These are phyloP conservation scores for Rhazya stricta DNA, from an alignment of 257 asterid species.

Conservation along the genomic window DNA sequence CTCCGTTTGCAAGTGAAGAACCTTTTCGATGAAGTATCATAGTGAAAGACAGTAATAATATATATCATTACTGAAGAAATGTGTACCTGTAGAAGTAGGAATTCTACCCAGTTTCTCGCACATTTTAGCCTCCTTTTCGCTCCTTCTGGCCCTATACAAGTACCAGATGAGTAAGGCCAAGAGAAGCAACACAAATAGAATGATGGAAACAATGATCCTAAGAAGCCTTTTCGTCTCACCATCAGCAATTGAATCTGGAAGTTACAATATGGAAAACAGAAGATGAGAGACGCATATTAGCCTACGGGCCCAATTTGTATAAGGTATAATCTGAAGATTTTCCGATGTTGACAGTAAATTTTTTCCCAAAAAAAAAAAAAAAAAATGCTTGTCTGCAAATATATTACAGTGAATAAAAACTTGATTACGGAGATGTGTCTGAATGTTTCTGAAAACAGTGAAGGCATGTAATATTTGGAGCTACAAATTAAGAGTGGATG, in stretches of 20 bases:
- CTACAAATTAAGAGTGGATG: too few species aligned
- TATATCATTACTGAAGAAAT: neutral
- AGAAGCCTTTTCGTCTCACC: constrained; percentile 1
- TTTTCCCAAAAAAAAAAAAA: too few species aligned
- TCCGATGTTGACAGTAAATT: neutral
- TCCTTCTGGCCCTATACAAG: constrained; percentile 1
- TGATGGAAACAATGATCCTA: neutral
- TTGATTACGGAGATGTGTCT: neutral
- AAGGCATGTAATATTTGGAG: neutral
- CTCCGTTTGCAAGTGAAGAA: neutral
- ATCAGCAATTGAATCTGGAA: constrained; percentile 12
- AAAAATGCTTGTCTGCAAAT: neutral
- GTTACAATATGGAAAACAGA: neutral
- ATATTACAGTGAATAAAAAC: neutral
- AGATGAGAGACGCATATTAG: neutral
- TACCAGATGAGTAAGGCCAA: neutral
- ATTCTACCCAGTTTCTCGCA: neutral
- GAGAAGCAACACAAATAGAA: constrained; percentile 2
- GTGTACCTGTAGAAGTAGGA: neutral
- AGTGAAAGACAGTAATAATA: neutral
- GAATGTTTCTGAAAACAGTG: neutral
- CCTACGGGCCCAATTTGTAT: neutral
- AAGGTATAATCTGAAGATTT: neutral
- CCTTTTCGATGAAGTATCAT: neutral
- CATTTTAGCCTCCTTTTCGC: neutral